Evolutionary conservation across 2,329 filamentous ascomycete species (phyloP), one percentile per base, ranked within the genome.

Genomic region (Trichoderma afroharzianum): DNA sequence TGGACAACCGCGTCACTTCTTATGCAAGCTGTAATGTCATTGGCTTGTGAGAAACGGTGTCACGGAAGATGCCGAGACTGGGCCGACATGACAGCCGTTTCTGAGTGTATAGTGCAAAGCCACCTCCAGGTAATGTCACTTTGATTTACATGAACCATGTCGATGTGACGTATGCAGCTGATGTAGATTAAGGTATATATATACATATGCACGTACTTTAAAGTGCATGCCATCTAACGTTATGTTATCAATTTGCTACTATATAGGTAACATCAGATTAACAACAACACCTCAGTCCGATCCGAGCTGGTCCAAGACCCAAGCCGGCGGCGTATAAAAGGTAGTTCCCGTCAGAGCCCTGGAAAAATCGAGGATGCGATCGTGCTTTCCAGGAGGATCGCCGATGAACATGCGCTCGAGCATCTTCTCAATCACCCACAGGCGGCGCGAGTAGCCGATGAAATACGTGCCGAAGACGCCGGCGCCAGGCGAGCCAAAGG

Each of bases 401-500:
- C 87, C 87, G 11, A 88, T 72, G 76, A 89, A 89, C 87, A 89
- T 89, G 3, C 85, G 81, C 73, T 87, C 79, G 74, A 89, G 74
- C 87, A 89, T 90, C 76, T 82, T 83, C 78, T 89, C 88, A 66
- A 86, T 83, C 0, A 89, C 87, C 86, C 86, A 89, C 11, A 89
- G 75, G 12, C 81, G 79, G 28, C 81, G 79, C 2, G 86, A 84
- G 75, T 88, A 88, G 0, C 85, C 87, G 64, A 88, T 88, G 68
- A 88, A 89, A 76, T 89, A 89, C 0, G 87, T 89, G 1, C 87
- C 87, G 72, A 85, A 88, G 75, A 88, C 82, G 0, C 81, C 83
- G 0, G 80, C 76, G 0, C 82, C 85, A 0, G 87, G 87, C 0
- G 84, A 85, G 0, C 87, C 88, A 77, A 89, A 89, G 0, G 88